Base-by-base conservation (phyloP, 345 rosid genomes). In the Salix viminalis region DNA sequence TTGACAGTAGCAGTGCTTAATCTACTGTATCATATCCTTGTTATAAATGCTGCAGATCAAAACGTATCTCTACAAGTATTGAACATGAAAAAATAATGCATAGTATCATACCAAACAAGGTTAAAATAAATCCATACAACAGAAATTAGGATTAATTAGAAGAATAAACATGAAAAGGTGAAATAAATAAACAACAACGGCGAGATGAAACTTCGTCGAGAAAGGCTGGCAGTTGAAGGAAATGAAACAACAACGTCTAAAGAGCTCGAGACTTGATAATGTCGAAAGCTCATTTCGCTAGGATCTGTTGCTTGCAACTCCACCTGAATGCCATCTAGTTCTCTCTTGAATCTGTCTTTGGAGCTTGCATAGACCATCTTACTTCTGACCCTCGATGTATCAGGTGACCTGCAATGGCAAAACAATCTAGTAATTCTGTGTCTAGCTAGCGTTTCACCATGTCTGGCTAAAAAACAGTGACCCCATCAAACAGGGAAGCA, bases 251-350 rank as follows among this genome's bases (percentile, higher is more conserved):
- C 26, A n/a, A 65, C 36, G 70, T 77, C 83, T 89, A 95, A 66
- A 92, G 83, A 26, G 99, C 97, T 77, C 99, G 89, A 8, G 75
- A 78, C 86, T 88, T 92, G 72, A 95, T 82, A 79, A 92, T 92
- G 84, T 95, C 97, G 2, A 92, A 92, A 67, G 86, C 97, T 95
- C 96, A 95, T 95, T 84, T 95, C 99, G 67, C 99, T 95, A n/a
- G 99, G 97, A 78, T 95, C 99, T 0, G 99, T 95, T 26, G 97
- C 99, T 80, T 95, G 99, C 78, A 94, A 87, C 91, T 94, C 98
- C 56, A 94, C 92, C 81, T 91, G 96, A 80, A 92, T 91, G 14
- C 98, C 98, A 23, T 94, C 98, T 76, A 94, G 79, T 81, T 94
- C 98, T 76, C 98, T 90, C 90, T 92, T 94, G 91, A 94, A 94